Evolutionary conservation across 371 early-diverging fungal species (phyloP), one percentile per base, ranked within the genome.

Genomic region (Rhizopus sp.): DNA sequence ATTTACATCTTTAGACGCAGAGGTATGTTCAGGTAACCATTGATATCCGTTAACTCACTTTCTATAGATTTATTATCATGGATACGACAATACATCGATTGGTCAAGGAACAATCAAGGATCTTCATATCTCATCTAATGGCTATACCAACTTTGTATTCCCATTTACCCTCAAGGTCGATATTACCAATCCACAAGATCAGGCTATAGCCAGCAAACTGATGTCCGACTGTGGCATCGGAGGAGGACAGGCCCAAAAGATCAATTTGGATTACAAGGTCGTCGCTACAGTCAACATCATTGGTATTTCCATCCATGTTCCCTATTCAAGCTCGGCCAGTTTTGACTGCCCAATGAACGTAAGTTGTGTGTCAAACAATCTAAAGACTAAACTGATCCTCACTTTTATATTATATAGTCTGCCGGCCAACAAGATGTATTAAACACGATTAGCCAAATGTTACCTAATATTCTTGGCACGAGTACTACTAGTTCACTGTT

Each of bases 11-110:
- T 69, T 85, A 48, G 55, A 62, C 32, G 85, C 85, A n/a, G 75
- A 73, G 37, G 84, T 82, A 75, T 63, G 68, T 57, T 29, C 5
- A 30, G 0, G 40, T 37, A 39, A 5, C 38, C 23, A 46, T 30
- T 2, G 40, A 23, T n/a, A 8, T 6, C 12, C 31, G 7, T 5
- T 30, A 57, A 33, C 10, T 31, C 3, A 54, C 16, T n/a, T n/a
- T n/a, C n/a, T 60, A 13, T 69, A 84, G 84, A 81, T 79, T 10
- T 76, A 75, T 59, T 84, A 84, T 44, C 80, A 80, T 33, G 57
- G 60, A 34, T 66, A 67, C 42, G 67, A 68, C 7, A 59, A 55
- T 40, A 63, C 68, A 2, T 60, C 70, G 4, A 64, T 84, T 32
- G 85, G 85, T 47, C 78, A 76, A 7, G 85, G 85, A 7, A 61